phyloP scores from a whole-genome alignment of 768 basidiomycete genomes.

The Pilatotrama ljubarskyi region DNA sequence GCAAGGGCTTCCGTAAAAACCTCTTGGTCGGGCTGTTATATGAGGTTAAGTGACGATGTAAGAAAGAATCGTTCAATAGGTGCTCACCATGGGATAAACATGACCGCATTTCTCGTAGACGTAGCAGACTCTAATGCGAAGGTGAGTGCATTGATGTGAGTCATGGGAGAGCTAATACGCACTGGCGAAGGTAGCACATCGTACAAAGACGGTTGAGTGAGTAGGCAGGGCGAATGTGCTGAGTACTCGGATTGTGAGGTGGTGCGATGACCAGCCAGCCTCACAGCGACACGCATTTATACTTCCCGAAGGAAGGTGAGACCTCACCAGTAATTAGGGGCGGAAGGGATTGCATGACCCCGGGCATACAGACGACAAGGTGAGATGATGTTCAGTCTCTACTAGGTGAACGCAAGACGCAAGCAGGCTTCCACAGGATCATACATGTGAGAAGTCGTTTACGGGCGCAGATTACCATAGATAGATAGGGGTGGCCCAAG shows the following conservation, averaged over 20 bases:
- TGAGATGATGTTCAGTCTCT: constrained; percentile 6
- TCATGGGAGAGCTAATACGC: not conserved
- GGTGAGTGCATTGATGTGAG: not conserved
- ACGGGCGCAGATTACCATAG: not conserved
- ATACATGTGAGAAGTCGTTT: not conserved
- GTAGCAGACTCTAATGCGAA: constrained; percentile 26
- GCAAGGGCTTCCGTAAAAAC: not conserved
- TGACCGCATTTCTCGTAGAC: constrained; percentile 29
- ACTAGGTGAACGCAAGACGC: not conserved
- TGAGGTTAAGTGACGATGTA: not conserved
- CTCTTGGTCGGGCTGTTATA: constrained; percentile 25
- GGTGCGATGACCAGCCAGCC: not conserved
- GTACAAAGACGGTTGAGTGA: not conserved
- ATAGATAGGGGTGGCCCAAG: not conserved
- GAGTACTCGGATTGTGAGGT: not conserved
- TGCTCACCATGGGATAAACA: constrained; percentile 25
- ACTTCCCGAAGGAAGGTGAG: not conserved
- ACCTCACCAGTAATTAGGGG: constrained; percentile 1
- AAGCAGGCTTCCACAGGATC: not conserved
- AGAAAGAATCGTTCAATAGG: not conserved
- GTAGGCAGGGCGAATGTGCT: not conserved
- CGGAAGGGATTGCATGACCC: not conserved
- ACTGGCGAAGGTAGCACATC: constrained; percentile 32
- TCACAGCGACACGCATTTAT: not conserved
- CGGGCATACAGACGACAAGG: not conserved